Evolutionary conservation across 495 filamentous ascomycete species (phyloP).

Genomic region (Parmelia sp.): DNA sequence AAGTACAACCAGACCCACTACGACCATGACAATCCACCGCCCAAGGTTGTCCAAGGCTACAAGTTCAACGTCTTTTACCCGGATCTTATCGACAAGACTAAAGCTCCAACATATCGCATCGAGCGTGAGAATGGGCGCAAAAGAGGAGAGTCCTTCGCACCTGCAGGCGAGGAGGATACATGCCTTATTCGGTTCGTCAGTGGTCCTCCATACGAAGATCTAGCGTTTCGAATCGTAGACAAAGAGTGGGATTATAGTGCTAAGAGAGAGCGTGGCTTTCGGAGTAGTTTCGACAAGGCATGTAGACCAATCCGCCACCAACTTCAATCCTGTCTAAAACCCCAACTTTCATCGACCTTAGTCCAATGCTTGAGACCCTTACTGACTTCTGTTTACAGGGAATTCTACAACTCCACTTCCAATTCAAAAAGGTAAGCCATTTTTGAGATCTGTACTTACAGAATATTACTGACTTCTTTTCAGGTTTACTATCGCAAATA

Average conservation of each 20-base stretch:
- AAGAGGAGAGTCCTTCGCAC: slow-evolving; percentile 84
- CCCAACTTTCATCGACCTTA: no score
- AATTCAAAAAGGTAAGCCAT: slow-evolving; percentile 73
- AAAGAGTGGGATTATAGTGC: slow-evolving; percentile 99
- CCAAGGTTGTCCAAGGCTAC: slow-evolving; percentile 97
- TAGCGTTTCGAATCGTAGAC: slow-evolving; percentile 96
- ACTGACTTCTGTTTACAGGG: slow-evolving; percentile 47
- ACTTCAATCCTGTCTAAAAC: neutral
- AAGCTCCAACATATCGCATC: slow-evolving; percentile 91
- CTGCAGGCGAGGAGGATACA: slow-evolving; percentile 95
- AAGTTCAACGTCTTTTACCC: slow-evolving; percentile 99
- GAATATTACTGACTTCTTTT: slow-evolving; percentile 34
- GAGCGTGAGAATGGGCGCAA: slow-evolving; percentile 85
- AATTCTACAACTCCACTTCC: slow-evolving; percentile 94
- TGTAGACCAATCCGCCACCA: slow-evolving; percentile 25
- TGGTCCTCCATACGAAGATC: slow-evolving; percentile 92
- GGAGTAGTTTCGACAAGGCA: slow-evolving; percentile 96
- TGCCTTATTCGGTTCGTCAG: slow-evolving; percentile 95
- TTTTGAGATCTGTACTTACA: neutral
- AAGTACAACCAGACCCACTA: slow-evolving; percentile 99
- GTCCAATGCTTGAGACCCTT: neutral
- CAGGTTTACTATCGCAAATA: slow-evolving; percentile 66
- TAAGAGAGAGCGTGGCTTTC: slow-evolving; percentile 90
- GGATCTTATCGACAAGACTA: slow-evolving; percentile 92
- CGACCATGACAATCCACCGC: slow-evolving; percentile 96